Base-by-base conservation (phyloP, 108 stramenopile species). In the Skeletonema marinoi region DNA sequence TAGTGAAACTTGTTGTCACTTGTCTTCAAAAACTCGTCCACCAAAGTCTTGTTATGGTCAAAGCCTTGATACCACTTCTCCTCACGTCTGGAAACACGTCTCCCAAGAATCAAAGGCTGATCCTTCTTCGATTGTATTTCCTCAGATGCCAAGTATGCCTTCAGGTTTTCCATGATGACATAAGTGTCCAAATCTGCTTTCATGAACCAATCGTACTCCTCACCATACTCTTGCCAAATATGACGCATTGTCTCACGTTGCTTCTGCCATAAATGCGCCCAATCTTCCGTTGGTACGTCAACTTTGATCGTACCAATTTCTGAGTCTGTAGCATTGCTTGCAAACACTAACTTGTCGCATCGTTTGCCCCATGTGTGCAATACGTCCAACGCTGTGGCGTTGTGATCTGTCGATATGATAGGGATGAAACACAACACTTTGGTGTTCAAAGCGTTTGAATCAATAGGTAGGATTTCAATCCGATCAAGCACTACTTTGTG, bases 141-240 rank as follows among this genome's bases (percentile, higher is more conserved):
- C 9, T 56, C 54, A 25, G 54, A 56, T 56, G 61, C 58, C 29
- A 77, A 39, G 54, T 71, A 77, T 17, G 75, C 32, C 64, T 50
- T 46, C 17, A 65, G 64, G 21, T 65, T 65, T 25, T 65, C 64
- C 11, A 65, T 10, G 6, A 65, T 65, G 9, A 65, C 51, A 56
- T 65, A 65, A 19, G 64, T 54, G 51, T 65, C 64, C 6, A 54
- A 19, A 19, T 65, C 64, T 17, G 64, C 64, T 19, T 65, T 65
- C 50, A 65, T 21, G 64, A 65, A 65, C 9, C 9, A 65, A 48
- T 65, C 50, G 6, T 54, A 48, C 6, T 65, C 64, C 7, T 46
- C 6, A 10, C 44, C 50, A 17, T 65, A 54, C 10, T 19, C 51
- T 56, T 56, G 17, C 64, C 44, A 56, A 65, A 54, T 65, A 19